Base-by-base conservation (phyloP, 768 basidiomycete genomes). In the Tubosaeta brunneosetosa region DNA sequence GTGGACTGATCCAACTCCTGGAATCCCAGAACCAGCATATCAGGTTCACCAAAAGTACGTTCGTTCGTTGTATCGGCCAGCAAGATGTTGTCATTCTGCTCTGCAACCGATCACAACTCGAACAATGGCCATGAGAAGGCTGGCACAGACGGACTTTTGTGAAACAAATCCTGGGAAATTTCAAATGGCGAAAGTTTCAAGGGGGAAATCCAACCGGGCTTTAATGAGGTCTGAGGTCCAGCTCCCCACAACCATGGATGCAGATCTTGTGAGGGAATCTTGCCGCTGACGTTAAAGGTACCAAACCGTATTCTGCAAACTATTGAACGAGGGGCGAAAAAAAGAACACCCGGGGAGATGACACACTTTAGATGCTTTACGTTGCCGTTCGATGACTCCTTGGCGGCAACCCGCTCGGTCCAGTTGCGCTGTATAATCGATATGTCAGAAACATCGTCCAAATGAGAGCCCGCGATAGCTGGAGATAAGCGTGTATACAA, bases 271-370 rank as follows among this genome's bases (percentile, higher is more conserved):
- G 84, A 82, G 1, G 91, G 87, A 34, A 79, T 58, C 61, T 83
- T 84, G 1, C 88, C 89, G 59, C 91, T 90, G 43, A 92, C 89
- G 59, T 93, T 93, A 73, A 92, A 93, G 0, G 87, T 88, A 19
- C 90, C 88, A 16, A 86, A 53, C 6, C 87, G 83, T 45, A 91
- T 62, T 31, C 86, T 88, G 33, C 25, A 50, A 31, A 19, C 26
- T 7, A 19, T 27, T 57, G 38, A 56, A 33, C 1, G 25, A n/a
- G 31, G 42, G n/a, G n/a, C n/a, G n/a, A n/a, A n/a, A 33, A 13
- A 4, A 11, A 19, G 43, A 25, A 49, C 17, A 26, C 12, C 9
- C 9, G 17, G 26, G 25, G 17, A 44, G 7, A 44, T 17, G 40
- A 36, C 58, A 33, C 44, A 68, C 69, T 56, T 66, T 17, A 71